A percentile compares a stretch with the other conserved stretches of the same genome.
Conservation (phyloP, 306 rosid species). For the Cicer arietinum region DNA sequence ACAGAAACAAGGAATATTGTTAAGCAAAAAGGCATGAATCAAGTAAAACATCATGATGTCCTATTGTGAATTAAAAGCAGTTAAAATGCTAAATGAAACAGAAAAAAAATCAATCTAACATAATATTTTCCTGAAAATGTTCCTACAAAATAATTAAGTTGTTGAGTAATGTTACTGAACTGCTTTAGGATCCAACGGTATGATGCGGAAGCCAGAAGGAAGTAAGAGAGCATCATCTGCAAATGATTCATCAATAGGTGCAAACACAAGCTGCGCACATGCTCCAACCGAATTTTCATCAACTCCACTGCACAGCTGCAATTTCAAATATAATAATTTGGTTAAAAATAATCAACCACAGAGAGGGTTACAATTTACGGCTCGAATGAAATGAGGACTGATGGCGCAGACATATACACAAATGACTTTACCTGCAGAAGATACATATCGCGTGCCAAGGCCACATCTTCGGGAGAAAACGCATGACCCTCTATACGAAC, state of each 20-base stretch:
- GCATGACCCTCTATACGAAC: constrained; percentile 98
- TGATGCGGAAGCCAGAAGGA: constrained; percentile 97
- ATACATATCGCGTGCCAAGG: constrained; percentile 89
- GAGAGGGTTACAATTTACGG: too few relatives aligned
- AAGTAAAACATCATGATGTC: too few relatives aligned
- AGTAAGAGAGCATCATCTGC: constrained; percentile 92
- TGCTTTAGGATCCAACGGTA: constrained; percentile 87
- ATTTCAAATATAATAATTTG: neutral
- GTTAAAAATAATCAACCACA: neutral
- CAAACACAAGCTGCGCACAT: constrained; percentile 96
- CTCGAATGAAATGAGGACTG: too few relatives aligned
- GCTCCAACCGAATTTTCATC: constrained; percentile 90
- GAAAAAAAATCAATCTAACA: too few relatives aligned
- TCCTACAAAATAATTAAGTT: too few relatives aligned
- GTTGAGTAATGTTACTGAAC: constrained; percentile 51
- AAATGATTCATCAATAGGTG: constrained; percentile 95
- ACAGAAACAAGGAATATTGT: too few relatives aligned
- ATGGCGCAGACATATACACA: too few relatives aligned
- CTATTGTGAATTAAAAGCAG: too few relatives aligned
- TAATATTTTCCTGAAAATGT: too few relatives aligned
- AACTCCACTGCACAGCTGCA: constrained; percentile 90
- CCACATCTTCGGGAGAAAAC: constrained; percentile 88
- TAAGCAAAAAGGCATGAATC: too few relatives aligned
- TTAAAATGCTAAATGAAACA: too few relatives aligned
- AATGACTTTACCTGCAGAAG: constrained; percentile 67